phyloP scores from a whole-genome alignment of 2,329 filamentous ascomycete genomes.

The Fusarium caatingaense region DNA sequence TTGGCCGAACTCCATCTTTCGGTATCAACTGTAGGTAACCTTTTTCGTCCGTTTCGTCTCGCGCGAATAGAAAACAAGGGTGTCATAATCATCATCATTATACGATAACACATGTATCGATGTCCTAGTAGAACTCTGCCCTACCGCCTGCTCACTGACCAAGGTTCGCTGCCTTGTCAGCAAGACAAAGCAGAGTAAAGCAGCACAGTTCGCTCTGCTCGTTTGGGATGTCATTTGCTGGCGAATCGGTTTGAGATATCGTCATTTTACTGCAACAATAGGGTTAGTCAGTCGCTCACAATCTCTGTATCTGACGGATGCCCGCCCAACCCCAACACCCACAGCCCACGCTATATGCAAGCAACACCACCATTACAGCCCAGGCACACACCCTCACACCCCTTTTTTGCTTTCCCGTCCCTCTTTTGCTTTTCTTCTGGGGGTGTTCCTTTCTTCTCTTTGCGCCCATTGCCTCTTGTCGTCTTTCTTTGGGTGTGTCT shows the following conservation, averaged over 20 bases:
- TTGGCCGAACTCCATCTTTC: constrained; percentile 21
- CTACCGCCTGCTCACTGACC: constrained; percentile 28
- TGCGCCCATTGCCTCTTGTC: constrained; percentile 3
- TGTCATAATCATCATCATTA: constrained; percentile 32
- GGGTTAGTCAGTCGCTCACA: constrained; percentile 27
- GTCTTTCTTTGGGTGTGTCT: not conserved
- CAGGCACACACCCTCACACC: constrained; percentile 37
- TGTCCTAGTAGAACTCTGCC: constrained; percentile 14
- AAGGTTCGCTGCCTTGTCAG: constrained; percentile 12
- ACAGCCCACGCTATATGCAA: constrained; percentile 39
- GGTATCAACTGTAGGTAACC: constrained; percentile 12
- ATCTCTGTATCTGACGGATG: constrained; percentile 11
- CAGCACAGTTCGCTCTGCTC: constrained; percentile 27
- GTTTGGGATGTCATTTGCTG: constrained; percentile 18
- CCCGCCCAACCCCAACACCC: constrained; percentile 14
- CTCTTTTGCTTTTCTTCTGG: constrained; percentile 13
- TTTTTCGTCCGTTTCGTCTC: constrained; percentile 16
- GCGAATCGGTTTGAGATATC: constrained; percentile 21
- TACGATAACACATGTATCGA: constrained; percentile 14
- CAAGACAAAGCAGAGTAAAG: not conserved
- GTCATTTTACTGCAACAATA: constrained; percentile 28
- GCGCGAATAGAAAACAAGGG: constrained; percentile 21
- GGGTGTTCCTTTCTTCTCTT: constrained; percentile 7
- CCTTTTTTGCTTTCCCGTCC: too few relatives aligned
- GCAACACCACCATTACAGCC: constrained; percentile 34